phyloP scores from a whole-genome alignment of 73 alveolate genomes.

The Urostyla sp. region DNA sequence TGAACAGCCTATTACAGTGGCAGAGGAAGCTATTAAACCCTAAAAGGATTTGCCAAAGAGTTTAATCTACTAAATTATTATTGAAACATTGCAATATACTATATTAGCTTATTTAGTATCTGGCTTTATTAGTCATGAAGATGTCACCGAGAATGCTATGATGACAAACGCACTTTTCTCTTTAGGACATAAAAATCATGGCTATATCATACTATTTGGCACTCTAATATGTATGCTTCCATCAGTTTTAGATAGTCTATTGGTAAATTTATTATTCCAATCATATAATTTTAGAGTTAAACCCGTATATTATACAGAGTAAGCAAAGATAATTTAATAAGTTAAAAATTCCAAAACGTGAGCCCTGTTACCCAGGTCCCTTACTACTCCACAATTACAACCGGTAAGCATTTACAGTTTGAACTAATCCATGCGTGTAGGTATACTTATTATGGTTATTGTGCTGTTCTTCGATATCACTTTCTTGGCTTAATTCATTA shows the following conservation, averaged over 20 bases:
- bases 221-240: conserved; percentile 4
- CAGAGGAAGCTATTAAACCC: conserved; percentile 10
- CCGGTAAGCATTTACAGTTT: too few relatives aligned
- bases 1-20: conserved; percentile 18
- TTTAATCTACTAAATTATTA: neutral
- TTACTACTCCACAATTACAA: neutral
- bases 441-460: neutral
- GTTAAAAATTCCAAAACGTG: neutral
- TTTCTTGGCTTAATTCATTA: conserved; percentile 6
- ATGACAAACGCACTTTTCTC: neutral
- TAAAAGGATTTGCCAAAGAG: conserved; percentile 1
- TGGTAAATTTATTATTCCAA: neutral
- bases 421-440: too few relatives aligned
- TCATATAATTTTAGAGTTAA: neutral
- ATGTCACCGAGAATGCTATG: neutral
- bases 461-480: neutral
- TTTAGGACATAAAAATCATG: neutral
- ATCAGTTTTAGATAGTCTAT: neutral
- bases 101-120: neutral
- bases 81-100: neutral
- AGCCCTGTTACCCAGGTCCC: neutral
- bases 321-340: neutral
- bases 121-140: neutral
- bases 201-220: neutral
- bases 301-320: conserved; percentile 9